Conservation (phyloP, 176 grass and related monocot genomes). For the Cenchrus fungigraminus region DNA sequence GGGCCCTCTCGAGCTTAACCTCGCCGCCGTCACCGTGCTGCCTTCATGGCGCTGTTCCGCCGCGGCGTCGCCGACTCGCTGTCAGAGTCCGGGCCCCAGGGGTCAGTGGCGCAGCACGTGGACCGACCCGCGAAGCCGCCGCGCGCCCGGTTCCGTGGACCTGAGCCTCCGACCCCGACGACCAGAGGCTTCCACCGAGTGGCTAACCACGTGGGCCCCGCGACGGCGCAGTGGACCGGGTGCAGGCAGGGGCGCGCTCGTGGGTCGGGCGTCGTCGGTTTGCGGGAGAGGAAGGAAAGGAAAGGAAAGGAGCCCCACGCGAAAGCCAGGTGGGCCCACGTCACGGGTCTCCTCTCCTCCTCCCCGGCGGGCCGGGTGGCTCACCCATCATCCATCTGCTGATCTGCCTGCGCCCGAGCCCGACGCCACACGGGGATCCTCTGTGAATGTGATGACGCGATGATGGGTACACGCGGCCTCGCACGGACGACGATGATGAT, state of each 20-base stretch:
- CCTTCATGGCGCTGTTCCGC: neutral
- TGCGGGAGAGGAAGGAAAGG: neutral
- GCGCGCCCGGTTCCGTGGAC: neutral
- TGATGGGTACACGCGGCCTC: neutral
- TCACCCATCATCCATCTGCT: constrained; percentile 8
- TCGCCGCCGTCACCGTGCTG: neutral
- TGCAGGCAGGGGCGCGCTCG: neutral
- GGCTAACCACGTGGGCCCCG: neutral
- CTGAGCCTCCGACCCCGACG: too few relatives aligned
- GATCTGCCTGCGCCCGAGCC: neutral
- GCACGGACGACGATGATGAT: neutral
- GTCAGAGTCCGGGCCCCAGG: neutral
- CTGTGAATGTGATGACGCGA: neutral
- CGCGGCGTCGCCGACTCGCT: neutral
- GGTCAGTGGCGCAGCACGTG: neutral
- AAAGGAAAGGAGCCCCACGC: neutral
- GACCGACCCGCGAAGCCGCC: neutral
- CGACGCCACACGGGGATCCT: neutral
- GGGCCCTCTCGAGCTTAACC: neutral
- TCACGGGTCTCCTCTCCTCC: constrained; percentile 18
- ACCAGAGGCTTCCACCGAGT: neutral
- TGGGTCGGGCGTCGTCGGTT: constrained; percentile 20
- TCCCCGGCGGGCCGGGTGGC: neutral
- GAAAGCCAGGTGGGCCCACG: neutral
- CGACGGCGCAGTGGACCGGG: neutral